Conservation (phyloP, 495 filamentous ascomycete genomes). For the Aspergillus ostianus region DNA sequence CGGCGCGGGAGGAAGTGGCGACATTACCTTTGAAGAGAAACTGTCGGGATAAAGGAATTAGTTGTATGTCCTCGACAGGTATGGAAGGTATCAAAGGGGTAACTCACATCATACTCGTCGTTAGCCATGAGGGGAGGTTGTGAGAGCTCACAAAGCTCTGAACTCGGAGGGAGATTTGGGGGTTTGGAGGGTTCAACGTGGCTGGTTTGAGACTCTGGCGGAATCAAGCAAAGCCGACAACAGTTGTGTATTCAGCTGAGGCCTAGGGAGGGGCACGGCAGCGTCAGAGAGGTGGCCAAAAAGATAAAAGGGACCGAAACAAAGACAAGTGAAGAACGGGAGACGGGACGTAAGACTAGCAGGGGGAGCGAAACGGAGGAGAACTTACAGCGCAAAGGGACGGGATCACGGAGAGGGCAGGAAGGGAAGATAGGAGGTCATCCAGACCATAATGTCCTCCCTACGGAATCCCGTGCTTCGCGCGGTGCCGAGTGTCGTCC, state of each 20-base stretch:
- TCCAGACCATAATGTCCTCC: constrained; percentile 26
- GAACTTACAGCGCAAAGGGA: constrained; percentile 12
- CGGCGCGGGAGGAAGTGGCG: constrained; percentile 27
- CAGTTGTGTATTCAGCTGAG: constrained; percentile 9
- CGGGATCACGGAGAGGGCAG: constrained; percentile 5
- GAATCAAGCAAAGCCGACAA: constrained; percentile 15
- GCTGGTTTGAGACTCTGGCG: constrained; percentile 22
- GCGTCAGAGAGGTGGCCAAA: constrained; percentile 3
- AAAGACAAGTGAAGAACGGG: not conserved
- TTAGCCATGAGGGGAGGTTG: constrained; percentile 73
- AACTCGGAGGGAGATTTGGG: constrained; percentile 11
- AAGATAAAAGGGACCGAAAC: not conserved
- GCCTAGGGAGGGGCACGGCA: constrained; percentile 11
- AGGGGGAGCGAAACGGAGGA: not conserved
- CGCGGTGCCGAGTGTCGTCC: constrained; percentile 27
- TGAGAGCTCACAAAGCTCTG: constrained; percentile 24
- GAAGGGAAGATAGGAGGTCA: constrained; percentile 31
- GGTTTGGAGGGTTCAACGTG: constrained; percentile 19
- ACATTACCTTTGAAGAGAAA: constrained; percentile 98
- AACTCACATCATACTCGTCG: constrained; percentile 99
- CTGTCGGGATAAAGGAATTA: constrained; percentile 47
- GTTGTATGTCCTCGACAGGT: constrained; percentile 7
- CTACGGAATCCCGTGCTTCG: constrained; percentile 18
- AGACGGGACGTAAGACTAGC: not conserved
- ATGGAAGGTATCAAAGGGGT: constrained; percentile 1